These are phyloP conservation scores for Ramularia collo-cygni DNA, from an alignment of 2,329 filamentous ascomycete genomes.

Conservation along the genomic window DNA sequence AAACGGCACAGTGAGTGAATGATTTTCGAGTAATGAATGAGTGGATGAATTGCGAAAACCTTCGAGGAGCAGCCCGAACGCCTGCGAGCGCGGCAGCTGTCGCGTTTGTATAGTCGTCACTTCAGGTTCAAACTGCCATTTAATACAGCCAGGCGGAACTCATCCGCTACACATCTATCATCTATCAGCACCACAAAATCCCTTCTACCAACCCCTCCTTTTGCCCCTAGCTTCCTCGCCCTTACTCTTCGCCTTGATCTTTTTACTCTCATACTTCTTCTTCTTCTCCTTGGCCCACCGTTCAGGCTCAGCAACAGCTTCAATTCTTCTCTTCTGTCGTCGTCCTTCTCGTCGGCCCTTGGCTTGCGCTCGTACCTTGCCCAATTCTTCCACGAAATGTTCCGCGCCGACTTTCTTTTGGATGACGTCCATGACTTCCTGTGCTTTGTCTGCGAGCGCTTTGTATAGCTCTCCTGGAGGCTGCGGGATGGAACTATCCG, in stretches of 20 bases:
- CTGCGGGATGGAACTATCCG: constrained; percentile 65
- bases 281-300: constrained; percentile 70
- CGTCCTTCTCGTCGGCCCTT: constrained; percentile 65
- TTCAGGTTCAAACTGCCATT: too few species aligned
- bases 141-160: too few species aligned
- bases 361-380: constrained; percentile 67
- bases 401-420: constrained; percentile 79
- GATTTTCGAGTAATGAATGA: too few species aligned
- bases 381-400: constrained; percentile 67
- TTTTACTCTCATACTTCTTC: constrained; percentile 78
- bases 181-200: too few species aligned
- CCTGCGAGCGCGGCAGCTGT: too few species aligned
- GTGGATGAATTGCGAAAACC: too few species aligned
- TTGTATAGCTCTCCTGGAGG: constrained; percentile 53
- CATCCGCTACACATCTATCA: too few species aligned
- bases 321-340: constrained; percentile 79
- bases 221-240: constrained; percentile 63
- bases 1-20: too few species aligned
- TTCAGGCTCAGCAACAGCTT: constrained; percentile 76
- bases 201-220: constrained; percentile 59
- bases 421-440: constrained; percentile 71
- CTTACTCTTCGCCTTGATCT: constrained; percentile 72
- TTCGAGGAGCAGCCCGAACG: too few species aligned
- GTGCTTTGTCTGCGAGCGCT: constrained; percentile 61
- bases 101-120: too few species aligned